A percentile compares a stretch with the other conserved stretches of the same genome.
These are phyloP conservation scores for Microglena sp. DNA, from an alignment of 139 green algal species.

Conservation along the genomic window DNA sequence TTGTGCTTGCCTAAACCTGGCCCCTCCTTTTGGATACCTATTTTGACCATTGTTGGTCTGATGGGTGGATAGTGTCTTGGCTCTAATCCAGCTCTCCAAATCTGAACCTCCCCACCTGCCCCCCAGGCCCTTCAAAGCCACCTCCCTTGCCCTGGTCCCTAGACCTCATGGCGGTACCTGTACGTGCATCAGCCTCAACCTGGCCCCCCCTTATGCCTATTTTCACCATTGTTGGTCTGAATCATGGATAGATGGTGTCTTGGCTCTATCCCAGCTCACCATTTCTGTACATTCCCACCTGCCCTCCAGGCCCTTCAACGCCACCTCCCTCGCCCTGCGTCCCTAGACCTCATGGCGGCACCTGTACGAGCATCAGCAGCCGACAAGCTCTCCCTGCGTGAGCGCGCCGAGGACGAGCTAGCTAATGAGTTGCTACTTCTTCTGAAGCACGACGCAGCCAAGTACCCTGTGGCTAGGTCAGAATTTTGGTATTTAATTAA, in stretches of 20 bases:
- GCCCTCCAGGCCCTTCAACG: constrained; percentile 56
- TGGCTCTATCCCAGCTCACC: too few species aligned
- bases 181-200: constrained; percentile 5
- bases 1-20: too few species aligned
- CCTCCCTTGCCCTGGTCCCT: constrained; percentile 55
- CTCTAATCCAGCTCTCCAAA: too few species aligned
- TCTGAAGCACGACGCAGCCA: constrained; percentile 55
- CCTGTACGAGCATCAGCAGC: constrained; percentile 10
- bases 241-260: too few species aligned
- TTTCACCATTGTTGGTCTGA: too few species aligned
- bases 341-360: constrained; percentile 31
- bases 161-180: constrained; percentile 26
- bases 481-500: too few species aligned
- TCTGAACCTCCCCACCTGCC: too few species aligned
- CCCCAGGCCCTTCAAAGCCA: constrained; percentile 58
- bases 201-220: too few species aligned
- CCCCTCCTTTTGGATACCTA: too few species aligned
- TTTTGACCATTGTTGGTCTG: too few species aligned
- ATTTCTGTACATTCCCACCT: too few species aligned
- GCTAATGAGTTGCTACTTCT: constrained; percentile 50
- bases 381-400: constrained; percentile 18
- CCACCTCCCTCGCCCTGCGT: constrained; percentile 55
- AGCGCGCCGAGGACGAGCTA: constrained; percentile 66
- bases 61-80: too few species aligned
- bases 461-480: constrained; percentile 43